A percentile compares a stretch with the other conserved stretches of the same genome.
phyloP scores from a whole-genome alignment of 768 basidiomycete species.

The Lentinus brumalis region DNA sequence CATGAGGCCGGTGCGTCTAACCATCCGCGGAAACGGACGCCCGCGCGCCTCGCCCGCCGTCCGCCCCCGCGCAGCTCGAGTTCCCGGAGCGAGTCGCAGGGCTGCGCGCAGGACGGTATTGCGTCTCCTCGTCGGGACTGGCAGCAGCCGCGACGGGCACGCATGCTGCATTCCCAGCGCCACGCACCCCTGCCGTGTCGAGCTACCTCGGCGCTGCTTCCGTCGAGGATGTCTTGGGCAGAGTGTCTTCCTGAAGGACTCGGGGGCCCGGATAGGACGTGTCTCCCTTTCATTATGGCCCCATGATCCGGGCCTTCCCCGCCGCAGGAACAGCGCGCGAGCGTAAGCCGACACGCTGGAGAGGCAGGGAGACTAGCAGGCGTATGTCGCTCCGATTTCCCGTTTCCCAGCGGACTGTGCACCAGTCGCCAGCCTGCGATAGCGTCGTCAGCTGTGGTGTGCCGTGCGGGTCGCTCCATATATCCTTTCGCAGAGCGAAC shows the following conservation, averaged over 20 bases:
- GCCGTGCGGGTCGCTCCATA: not conserved
- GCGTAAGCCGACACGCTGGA: not conserved
- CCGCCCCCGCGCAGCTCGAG: not conserved
- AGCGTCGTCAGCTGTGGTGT: too few species aligned
- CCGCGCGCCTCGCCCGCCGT: too few species aligned
- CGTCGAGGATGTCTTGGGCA: too few species aligned
- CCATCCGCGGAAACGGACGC: too few species aligned
- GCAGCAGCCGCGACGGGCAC: not conserved
- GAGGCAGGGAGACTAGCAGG: not conserved
- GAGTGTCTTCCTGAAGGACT: too few species aligned
- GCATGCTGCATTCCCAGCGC: conserved; percentile 2
- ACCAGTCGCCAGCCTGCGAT: too few species aligned
- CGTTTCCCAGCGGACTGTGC: not conserved
- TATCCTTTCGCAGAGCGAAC: not conserved
- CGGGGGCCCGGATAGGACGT: too few species aligned
- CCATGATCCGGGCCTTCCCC: not conserved
- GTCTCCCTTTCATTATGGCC: too few species aligned
- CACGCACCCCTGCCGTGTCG: conserved; percentile 1
- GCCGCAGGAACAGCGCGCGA: not conserved
- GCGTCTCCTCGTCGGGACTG: not conserved
- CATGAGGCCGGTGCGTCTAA: not conserved
- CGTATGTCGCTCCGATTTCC: not conserved
- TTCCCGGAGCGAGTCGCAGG: conserved; percentile 11
- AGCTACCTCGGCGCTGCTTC: not conserved
- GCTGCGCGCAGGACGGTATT: not conserved